phyloP scores from a whole-genome alignment of 1,139 yeast species.

The Yamadazyma triangularis region DNA sequence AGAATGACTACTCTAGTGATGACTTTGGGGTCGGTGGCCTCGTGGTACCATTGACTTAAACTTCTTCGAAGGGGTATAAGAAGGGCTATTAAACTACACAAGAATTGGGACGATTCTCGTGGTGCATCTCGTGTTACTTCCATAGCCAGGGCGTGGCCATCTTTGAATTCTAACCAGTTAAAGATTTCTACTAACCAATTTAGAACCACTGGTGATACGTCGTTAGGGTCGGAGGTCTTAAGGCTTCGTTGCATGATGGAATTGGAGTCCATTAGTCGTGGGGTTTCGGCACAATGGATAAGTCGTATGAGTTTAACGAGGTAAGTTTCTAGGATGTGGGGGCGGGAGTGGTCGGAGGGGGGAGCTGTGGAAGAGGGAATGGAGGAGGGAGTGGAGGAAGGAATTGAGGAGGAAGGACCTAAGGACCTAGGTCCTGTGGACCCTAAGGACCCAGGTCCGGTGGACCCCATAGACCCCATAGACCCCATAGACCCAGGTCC shows the following conservation, averaged over 20 bases:
- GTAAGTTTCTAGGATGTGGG: no score
- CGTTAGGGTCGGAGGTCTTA: slow-evolving; percentile 5
- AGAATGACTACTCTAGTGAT: slow-evolving; percentile 48
- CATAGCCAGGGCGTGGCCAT: no score
- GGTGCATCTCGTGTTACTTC: no score
- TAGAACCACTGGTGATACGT: slow-evolving; percentile 24
- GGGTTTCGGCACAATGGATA: slow-evolving; percentile 43
- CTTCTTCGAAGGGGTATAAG: slow-evolving; percentile 34
- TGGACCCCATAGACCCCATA: no score
- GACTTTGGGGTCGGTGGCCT: slow-evolving; percentile 41
- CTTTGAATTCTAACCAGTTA: slow-evolving; percentile 61
- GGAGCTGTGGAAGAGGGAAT: no score
- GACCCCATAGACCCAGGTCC: no score
- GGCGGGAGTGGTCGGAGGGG: no score
- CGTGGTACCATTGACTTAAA: slow-evolving; percentile 26
- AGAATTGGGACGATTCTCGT: slow-evolving; percentile 21
- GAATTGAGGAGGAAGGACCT: no score
- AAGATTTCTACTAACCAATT: slow-evolving; percentile 56
- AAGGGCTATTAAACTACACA: slow-evolving; percentile 45
- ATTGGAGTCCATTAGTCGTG: slow-evolving; percentile 40
- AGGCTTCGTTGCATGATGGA: slow-evolving; percentile 24
- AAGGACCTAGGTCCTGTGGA: no score
- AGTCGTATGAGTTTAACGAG: no score
- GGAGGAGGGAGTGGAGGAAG: no score
- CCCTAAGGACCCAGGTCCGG: no score